These are phyloP conservation scores for Hypoxylon sp. DNA, from an alignment of 2,329 filamentous ascomycete species.

Conservation along the genomic window DNA sequence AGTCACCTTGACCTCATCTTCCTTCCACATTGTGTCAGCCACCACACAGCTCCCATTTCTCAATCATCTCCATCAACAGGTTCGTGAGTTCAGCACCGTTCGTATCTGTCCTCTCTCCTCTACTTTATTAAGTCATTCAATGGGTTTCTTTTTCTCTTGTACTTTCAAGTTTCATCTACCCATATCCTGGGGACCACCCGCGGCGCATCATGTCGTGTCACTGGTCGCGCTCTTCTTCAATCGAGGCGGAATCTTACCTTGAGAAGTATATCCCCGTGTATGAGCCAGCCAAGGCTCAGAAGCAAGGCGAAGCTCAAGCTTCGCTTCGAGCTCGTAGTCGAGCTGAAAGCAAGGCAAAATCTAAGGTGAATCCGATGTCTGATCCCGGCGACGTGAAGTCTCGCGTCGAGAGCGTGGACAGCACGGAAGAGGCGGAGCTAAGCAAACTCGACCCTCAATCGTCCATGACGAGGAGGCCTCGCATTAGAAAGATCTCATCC, in stretches of 20 bases:
- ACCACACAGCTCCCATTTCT: background rate
- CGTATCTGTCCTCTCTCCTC: background rate
- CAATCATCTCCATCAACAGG: background rate
- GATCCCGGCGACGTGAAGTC: background rate
- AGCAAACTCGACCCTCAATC: background rate
- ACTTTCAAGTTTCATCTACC: background rate
- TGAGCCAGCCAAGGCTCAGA: background rate
- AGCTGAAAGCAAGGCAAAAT: background rate
- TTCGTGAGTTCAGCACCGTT: background rate
- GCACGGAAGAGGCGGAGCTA: background rate
- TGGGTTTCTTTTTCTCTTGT: background rate
- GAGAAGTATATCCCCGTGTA: constrained; percentile 23
- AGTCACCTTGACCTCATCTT: background rate
- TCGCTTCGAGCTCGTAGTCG: background rate
- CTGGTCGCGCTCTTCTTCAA: background rate
- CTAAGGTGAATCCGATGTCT: constrained; percentile 3
- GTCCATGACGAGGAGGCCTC: background rate
- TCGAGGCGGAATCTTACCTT: constrained; percentile 26
- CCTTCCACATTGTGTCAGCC: background rate
- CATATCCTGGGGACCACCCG: background rate
- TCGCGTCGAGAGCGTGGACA: background rate
- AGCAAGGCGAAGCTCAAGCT: background rate
- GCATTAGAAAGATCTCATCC: constrained; percentile 3
- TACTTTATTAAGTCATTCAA: background rate
- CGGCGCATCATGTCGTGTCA: constrained; percentile 5